Conservation (phyloP, 495 filamentous ascomycete genomes). For the Neurospora sp. region DNA sequence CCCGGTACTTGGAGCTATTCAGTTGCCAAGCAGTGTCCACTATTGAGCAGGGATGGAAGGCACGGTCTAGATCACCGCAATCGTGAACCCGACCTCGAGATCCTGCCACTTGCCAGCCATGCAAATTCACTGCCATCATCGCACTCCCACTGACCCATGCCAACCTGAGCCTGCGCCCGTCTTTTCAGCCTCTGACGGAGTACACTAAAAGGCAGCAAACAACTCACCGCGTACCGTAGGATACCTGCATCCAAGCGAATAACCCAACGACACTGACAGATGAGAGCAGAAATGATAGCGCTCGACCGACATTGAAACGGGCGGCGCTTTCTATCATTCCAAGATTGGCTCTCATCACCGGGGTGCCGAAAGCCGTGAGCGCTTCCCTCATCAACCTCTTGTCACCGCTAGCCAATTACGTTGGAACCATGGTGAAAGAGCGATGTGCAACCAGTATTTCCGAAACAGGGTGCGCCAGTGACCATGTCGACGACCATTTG, state of each 20-base stretch:
- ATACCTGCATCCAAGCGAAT: not conserved
- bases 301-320: not conserved
- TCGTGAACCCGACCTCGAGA: not conserved
- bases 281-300: not conserved
- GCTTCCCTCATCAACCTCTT: not conserved
- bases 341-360: not conserved
- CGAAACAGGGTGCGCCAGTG: not conserved
- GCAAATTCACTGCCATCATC: not conserved
- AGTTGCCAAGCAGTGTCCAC: not conserved
- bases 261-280: not conserved
- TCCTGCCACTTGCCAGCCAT: not conserved
- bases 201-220: not conserved
- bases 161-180: not conserved
- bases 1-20: not conserved
- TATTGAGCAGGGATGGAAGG: not conserved
- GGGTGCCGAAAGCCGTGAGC: not conserved
- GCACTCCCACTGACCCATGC: not conserved
- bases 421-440: not conserved
- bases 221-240: not conserved
- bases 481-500: not conserved
- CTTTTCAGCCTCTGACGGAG: not conserved
- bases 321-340: not conserved
- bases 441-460: not conserved
- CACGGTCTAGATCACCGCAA: not conserved
- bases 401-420: not conserved